phyloP scores from a whole-genome alignment of 805 yeast species.

The Ogataea kodamae region DNA sequence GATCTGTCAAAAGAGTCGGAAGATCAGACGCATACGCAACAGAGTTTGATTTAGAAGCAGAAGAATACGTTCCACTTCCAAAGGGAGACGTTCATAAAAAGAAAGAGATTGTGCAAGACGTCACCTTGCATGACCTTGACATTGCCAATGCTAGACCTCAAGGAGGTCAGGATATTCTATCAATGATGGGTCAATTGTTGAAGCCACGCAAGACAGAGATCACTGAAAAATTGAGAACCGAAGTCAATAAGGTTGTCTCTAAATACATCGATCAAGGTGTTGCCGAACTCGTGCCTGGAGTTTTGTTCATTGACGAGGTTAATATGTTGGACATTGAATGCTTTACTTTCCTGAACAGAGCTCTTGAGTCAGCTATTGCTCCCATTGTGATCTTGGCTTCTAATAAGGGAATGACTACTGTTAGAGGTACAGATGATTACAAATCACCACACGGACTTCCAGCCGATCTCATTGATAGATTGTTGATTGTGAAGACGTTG shows the following conservation, averaged over 20 bases:
- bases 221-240: conserved; percentile 91
- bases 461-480: conserved; percentile 87
- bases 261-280: conserved; percentile 99
- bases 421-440: conserved; percentile 83
- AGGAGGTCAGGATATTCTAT: conserved; percentile 92
- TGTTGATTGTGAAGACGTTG: conserved; percentile 85
- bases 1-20: conserved; percentile 90
- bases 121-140: conserved; percentile 96
- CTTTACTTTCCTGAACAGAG: conserved; percentile 92
- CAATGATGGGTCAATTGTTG: conserved; percentile 97
- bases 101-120: conserved; percentile 94
- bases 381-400: conserved; percentile 99
- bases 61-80: conserved; percentile 96
- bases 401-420: conserved; percentile 89
- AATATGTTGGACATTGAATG: conserved; percentile 98
- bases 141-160: conserved; percentile 97
- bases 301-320: conserved; percentile 94
- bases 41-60: conserved; percentile 98
- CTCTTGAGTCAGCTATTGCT: conserved; percentile 92
- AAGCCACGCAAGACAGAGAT: conserved; percentile 97
- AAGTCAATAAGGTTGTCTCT: conserved; percentile 93
- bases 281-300: conserved; percentile 97
- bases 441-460: conserved; percentile 98
- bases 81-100: conserved; percentile 98
- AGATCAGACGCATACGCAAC: conserved; percentile 94